A percentile compares a stretch with the other conserved stretches of the same genome.
Evolutionary conservation across 371 early-diverging fungal species (phyloP).

Genomic region (Amoeboradix gromovi): DNA sequence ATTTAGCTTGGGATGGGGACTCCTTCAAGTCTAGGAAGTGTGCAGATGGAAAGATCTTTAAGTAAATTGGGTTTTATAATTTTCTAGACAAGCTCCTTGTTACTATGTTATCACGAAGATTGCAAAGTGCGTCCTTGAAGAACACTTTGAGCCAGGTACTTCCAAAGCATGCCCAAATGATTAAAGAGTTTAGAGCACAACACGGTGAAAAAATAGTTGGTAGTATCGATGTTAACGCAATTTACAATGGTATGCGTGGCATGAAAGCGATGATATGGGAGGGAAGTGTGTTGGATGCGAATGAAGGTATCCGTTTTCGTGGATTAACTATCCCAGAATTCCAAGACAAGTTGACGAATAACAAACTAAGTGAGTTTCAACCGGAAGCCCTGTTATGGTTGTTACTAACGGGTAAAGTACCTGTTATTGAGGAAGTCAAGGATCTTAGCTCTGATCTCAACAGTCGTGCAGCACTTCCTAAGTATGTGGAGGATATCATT

Average conservation of each 20-base stretch:
- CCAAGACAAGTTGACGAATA: slow-evolving; percentile 49
- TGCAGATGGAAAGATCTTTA: slow-evolving; percentile 28
- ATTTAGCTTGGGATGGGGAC: slow-evolving; percentile 29
- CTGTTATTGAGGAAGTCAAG: slow-evolving; percentile 69
- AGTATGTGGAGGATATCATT: slow-evolving; percentile 73
- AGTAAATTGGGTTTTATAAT: too few species aligned
- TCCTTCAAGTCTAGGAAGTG: slow-evolving; percentile 7
- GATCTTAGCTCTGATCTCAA: slow-evolving; percentile 78
- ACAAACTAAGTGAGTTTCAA: slow-evolving; percentile 62
- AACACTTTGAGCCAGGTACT: neutral
- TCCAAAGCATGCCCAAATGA: slow-evolving; percentile 4
- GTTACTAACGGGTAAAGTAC: slow-evolving; percentile 83
- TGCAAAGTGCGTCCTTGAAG: neutral
- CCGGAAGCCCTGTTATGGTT: slow-evolving; percentile 95
- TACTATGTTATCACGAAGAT: neutral
- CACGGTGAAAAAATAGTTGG: slow-evolving; percentile 65
- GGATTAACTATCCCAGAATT: slow-evolving; percentile 84
- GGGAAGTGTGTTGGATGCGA: slow-evolving; percentile 80
- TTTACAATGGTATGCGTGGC: slow-evolving; percentile 92
- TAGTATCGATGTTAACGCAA: slow-evolving; percentile 79
- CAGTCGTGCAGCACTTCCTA: slow-evolving; percentile 58
- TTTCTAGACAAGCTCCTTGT: too few species aligned
- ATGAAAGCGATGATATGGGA: slow-evolving; percentile 96
- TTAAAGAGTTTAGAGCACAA: slow-evolving; percentile 65
- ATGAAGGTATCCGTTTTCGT: slow-evolving; percentile 95